Evolutionary conservation across 345 rosid species (phyloP), one percentile per base, ranked within the genome.

Genomic region (Eucalyptus tenuipes): DNA sequence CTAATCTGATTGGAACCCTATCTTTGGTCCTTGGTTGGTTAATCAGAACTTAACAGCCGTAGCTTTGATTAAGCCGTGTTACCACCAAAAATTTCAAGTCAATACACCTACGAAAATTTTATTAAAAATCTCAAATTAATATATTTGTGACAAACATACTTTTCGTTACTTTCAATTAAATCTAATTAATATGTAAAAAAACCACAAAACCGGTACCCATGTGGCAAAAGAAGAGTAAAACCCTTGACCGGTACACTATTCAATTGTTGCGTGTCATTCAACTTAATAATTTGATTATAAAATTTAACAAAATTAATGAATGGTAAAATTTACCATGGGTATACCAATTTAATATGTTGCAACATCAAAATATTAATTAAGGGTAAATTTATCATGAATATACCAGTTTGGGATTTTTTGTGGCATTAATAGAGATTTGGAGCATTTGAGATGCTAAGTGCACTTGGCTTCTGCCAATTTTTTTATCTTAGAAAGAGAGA

Each of bases 191-290:
- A 52, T 0, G 9, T 55, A 25, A 1, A 22, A 24, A 55, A 55
- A 42, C 0, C 61, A 55, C 61, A 55, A 55, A 55, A 55, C 0
- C 3, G 0, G 13, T 24, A 24, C 6, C 4, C 3, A 9, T 4
- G 29, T 24, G 29, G 3, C 13, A 8, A 55, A 55, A 4, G 6
- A 24, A 55, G 3, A 55, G 11, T 4, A 55, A 48, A 48, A 22
- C 5, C 2, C 53, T 2, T 17, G 2, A 50, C 9, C 4, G 0
- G 1, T 50, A 50, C 3, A 50, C 0, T 0, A 50, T 0, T 50
- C 7, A 50, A 50, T 2, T 17, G 0, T 3, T 4, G 1, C 4
- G 3, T 50, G 3, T 52, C 2, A 55, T 55, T 9, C 5, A 24
- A 55, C 1, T 55, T 0, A 55, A 55, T 55, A 55, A 55, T 55